Base-by-base conservation (phyloP, 352 stramenopile species). In the Pythium guiyangense region DNA sequence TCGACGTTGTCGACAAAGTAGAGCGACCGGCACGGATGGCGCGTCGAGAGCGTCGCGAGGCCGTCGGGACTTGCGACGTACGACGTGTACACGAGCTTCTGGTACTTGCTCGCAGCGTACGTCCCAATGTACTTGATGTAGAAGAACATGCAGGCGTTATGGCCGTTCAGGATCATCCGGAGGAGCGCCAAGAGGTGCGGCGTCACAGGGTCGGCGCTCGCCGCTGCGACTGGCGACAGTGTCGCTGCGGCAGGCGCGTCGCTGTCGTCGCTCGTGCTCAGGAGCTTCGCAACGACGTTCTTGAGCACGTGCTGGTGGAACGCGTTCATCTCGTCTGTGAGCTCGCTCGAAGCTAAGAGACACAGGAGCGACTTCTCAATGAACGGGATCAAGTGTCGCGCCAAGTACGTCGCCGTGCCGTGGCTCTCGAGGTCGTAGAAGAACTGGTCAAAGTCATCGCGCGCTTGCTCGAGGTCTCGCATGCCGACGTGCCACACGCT, bases 1-100 rank as follows among this genome's bases (percentile, higher is more conserved):
- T 96, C 86, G 17, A 94, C 57, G n/a, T 80, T 89, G 60, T 92
- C 84, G 52, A 94, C 79, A 60, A 77, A 96, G 47, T 90, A 90
- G 35, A 87, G 73, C 18, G 84, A 94, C 18, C 86, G 72, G 29
- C 74, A 90, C 37, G 86, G 86, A 47, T 90, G 84, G 31, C 79
- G 77, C 29, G 73, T 74, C 29, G 74, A 81, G 17, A 91, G 70
- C 1, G 69, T 69, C 4, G 63, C 61, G n/a, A 90, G 54, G 4
- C 68, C 70, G 34, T 90, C 82, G 0, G 80, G 66, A 46, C 49
- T 87, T n/a, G 79, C 65, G 45, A 93, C 59, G 42, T 92, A 92
- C 11, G 72, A 77, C 9, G 79, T 90, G 56, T 88, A 92, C 27
- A 92, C 69, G 22, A 93, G 67, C 29, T 78, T 77, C 58, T 84